Conservation (phyloP, 768 basidiomycete species). For the Psilocybe sp. region DNA sequence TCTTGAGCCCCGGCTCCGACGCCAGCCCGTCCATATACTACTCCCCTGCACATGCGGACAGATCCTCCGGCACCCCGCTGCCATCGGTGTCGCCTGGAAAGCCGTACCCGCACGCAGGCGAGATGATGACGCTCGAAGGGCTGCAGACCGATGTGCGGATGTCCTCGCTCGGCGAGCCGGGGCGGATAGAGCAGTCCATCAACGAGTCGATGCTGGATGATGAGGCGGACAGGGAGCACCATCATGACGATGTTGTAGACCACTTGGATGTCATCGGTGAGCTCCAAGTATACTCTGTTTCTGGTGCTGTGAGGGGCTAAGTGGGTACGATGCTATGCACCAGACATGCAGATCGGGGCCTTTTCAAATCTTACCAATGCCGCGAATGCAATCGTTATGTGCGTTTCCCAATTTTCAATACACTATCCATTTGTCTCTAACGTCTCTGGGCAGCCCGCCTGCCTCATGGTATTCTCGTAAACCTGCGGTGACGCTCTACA, state of each 20-base stretch:
- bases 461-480: slow-evolving; percentile 66
- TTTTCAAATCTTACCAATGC: slow-evolving; percentile 77
- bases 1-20: slow-evolving; percentile 3
- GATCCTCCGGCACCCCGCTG: background rate
- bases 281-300: slow-evolving; percentile 3
- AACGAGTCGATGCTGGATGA: slow-evolving; percentile 28
- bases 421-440: background rate
- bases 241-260: slow-evolving; percentile 80
- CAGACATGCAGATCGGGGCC: slow-evolving; percentile 73
- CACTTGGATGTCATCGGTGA: slow-evolving; percentile 78
- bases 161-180: slow-evolving; percentile 32
- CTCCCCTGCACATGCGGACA: background rate
- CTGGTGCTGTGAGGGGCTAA: background rate
- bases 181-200: slow-evolving; percentile 43
- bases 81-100: background rate
- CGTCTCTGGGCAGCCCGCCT: slow-evolving; percentile 49
- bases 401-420: slow-evolving; percentile 12
- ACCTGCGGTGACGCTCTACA: slow-evolving; percentile 59
- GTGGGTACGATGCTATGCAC: slow-evolving; percentile 4
- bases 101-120: slow-evolving; percentile 18
- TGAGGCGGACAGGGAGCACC: slow-evolving; percentile 30
- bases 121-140: slow-evolving; percentile 33
- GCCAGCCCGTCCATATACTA: background rate
- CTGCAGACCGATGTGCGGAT: slow-evolving; percentile 38
- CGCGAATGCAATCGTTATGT: slow-evolving; percentile 78